Conservation (phyloP, 768 basidiomycete species). For the Pisolithus microcarpus region DNA sequence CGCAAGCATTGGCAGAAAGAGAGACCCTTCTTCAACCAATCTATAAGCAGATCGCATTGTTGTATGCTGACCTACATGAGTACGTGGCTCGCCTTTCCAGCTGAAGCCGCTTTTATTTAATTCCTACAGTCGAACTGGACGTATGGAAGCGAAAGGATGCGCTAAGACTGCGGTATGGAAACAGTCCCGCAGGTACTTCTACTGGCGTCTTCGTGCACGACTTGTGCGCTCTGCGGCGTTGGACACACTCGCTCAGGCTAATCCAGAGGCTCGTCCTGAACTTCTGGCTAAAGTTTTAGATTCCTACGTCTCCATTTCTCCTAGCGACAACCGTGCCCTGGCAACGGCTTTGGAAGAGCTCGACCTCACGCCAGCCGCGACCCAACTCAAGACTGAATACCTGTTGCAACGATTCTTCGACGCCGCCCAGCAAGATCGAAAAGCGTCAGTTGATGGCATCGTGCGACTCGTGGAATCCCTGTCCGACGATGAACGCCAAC, state of each 20-base stretch:
- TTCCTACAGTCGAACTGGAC: constrained; percentile 71
- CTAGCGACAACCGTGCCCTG: constrained; percentile 47
- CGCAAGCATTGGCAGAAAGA: constrained; percentile 61
- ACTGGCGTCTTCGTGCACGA: constrained; percentile 87
- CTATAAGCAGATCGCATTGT: constrained; percentile 88
- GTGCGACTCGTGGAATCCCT: constrained; percentile 66
- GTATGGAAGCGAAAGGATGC: constrained; percentile 97
- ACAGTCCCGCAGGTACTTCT: constrained; percentile 82
- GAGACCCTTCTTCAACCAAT: constrained; percentile 80
- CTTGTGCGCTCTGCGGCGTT: constrained; percentile 63
- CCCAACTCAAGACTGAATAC: constrained; percentile 63
- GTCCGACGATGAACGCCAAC: constrained; percentile 62
- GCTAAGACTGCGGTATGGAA: constrained; percentile 85
- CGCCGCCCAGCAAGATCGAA: constrained; percentile 66
- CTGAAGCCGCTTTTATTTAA: constrained; percentile 3
- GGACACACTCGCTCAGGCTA: constrained; percentile 57
- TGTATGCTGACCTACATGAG: constrained; percentile 97
- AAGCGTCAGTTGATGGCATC: constrained; percentile 69
- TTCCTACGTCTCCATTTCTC: constrained; percentile 50
- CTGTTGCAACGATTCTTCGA: constrained; percentile 60
- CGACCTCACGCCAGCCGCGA: constrained; percentile 54
- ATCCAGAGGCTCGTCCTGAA: constrained; percentile 61
- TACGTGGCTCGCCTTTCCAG: constrained; percentile 34
- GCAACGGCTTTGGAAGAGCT: constrained; percentile 66
- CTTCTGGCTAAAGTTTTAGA: constrained; percentile 61